phyloP scores from a whole-genome alignment of 768 basidiomycete genomes.

The Hygrocybe coccinea region DNA sequence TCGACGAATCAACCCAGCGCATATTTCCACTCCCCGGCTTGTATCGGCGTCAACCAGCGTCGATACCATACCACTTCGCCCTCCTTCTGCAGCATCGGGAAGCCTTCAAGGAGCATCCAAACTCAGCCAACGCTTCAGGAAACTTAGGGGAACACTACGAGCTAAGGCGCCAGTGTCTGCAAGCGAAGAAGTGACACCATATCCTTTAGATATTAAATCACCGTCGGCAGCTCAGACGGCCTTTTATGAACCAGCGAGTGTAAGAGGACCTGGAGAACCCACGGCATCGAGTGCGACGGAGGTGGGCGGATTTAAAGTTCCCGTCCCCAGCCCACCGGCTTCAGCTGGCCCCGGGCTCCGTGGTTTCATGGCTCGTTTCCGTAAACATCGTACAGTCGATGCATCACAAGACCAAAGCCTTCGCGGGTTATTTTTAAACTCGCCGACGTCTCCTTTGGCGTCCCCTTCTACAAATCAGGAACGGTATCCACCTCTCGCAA shows the following conservation, averaged over 20 bases:
- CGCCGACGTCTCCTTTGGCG: slow-evolving; percentile 30
- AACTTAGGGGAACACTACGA: slow-evolving; percentile 63
- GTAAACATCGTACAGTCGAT: slow-evolving; percentile 42
- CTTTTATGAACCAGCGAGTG: slow-evolving; percentile 39
- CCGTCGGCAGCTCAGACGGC: slow-evolving; percentile 35
- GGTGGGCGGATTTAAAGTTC: slow-evolving; percentile 47
- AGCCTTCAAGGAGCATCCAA: slow-evolving; percentile 46
- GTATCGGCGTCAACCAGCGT: slow-evolving; percentile 66
- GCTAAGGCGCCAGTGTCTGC: slow-evolving; percentile 40
- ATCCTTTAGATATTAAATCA: slow-evolving; percentile 40
- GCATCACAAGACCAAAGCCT: slow-evolving; percentile 26
- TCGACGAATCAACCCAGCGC: slow-evolving; percentile 54
- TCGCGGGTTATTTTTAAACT: slow-evolving; percentile 23
- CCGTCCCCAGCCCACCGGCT: slow-evolving; percentile 59
- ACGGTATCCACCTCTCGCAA: slow-evolving; percentile 22
- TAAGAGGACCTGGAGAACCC: slow-evolving; percentile 32
- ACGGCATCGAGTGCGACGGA: slow-evolving; percentile 47
- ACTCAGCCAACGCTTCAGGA: slow-evolving; percentile 70
- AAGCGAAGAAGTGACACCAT: slow-evolving; percentile 47
- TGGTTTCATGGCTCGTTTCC: slow-evolving; percentile 78
- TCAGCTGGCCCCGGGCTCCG: slow-evolving; percentile 70
- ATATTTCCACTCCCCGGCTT: slow-evolving; percentile 62
- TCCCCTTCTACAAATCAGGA: slow-evolving; percentile 29
- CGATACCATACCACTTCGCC: slow-evolving; percentile 59
- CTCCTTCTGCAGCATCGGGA: slow-evolving; percentile 44